phyloP scores from a whole-genome alignment of 2,329 filamentous ascomycete genomes.

The Escovopsis sp. region DNA sequence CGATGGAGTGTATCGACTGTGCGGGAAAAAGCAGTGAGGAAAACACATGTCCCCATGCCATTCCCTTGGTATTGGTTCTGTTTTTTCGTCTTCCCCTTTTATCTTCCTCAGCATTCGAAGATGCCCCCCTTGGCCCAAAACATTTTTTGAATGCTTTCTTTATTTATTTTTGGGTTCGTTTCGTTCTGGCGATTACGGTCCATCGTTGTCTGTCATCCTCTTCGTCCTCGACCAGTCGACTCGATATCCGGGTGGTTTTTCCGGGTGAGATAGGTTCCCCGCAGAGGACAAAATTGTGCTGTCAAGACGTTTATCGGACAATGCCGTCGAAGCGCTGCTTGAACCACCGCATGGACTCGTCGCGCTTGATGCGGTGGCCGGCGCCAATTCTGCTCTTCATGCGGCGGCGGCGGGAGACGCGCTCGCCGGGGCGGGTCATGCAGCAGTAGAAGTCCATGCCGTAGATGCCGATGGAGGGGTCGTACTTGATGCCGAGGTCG shows the following conservation, averaged over 20 bases:
- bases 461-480: constrained; percentile 96
- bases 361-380: constrained; percentile 82
- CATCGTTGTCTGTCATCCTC: not conserved
- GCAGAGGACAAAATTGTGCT: not conserved
- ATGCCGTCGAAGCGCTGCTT: constrained; percentile 88
- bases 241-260: too few relatives aligned
- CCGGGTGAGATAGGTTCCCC: too few relatives aligned
- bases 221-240: too few relatives aligned
- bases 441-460: constrained; percentile 99
- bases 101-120: too few relatives aligned
- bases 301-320: constrained; percentile 64
- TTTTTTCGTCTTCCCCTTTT: constrained; percentile 5
- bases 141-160: too few relatives aligned
- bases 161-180: too few relatives aligned
- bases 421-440: constrained; percentile 99
- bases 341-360: constrained; percentile 97
- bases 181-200: too few relatives aligned
- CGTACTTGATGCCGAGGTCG: constrained; percentile 99
- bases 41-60: constrained; percentile 23
- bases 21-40: constrained; percentile 2
- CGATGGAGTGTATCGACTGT: constrained; percentile 31
- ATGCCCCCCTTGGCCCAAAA: too few relatives aligned
- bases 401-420: constrained; percentile 88
- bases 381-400: constrained; percentile 74
- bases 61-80: too few relatives aligned